Conservation (phyloP, 176 grass and related monocot genomes). For the Musa troglodytarum region DNA sequence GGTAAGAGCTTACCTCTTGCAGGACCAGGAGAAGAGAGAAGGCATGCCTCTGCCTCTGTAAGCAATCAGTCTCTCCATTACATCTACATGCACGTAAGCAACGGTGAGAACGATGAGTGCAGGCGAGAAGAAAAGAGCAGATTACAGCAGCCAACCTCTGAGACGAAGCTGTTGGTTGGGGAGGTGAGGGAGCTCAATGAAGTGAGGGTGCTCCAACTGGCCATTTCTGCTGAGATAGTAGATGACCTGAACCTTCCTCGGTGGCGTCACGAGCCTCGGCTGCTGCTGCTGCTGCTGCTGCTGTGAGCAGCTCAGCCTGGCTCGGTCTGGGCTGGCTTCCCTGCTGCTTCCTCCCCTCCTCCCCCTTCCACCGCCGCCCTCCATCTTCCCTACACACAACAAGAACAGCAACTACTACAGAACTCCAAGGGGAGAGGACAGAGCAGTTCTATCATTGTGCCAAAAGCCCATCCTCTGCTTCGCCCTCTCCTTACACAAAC, state of each 20-base stretch:
- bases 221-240: constrained; percentile 97
- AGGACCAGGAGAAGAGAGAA: constrained; percentile 92
- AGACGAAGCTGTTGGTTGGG: constrained; percentile 80
- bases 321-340: constrained; percentile 43
- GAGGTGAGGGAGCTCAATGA: constrained; percentile 80
- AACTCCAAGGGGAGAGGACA: neutral
- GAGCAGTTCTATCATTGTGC: too few species aligned
- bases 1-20: constrained; percentile 54
- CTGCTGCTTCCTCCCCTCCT: constrained; percentile 26
- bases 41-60: constrained; percentile 86
- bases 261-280: constrained; percentile 24
- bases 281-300: constrained; percentile 6
- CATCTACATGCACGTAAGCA: constrained; percentile 28
- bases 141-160: constrained; percentile 43
- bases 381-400: constrained; percentile 21
- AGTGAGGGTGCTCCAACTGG: constrained; percentile 93
- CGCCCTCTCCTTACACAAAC: too few species aligned
- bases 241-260: constrained; percentile 76
- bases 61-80: constrained; percentile 61
- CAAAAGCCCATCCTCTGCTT: too few species aligned
- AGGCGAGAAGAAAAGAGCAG: neutral
- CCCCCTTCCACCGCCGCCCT: constrained; percentile 13
- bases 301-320: constrained; percentile 29
- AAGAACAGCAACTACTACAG: neutral
- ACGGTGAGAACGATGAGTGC: neutral